These are phyloP conservation scores for Magnolia sinica DNA, from an alignment of 164 flowering plant species.

Conservation along the genomic window DNA sequence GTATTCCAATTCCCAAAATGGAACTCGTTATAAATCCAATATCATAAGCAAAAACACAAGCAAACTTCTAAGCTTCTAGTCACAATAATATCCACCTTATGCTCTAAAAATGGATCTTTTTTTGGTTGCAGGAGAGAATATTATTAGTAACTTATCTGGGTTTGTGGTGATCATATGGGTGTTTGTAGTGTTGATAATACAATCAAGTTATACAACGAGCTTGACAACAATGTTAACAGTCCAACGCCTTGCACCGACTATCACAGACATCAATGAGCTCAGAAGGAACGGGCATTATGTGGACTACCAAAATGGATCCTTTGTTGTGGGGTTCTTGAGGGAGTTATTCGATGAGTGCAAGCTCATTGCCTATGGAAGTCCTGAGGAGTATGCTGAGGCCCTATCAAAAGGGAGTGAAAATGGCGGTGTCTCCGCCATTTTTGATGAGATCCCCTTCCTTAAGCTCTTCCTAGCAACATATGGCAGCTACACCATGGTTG, in stretches of 20 bases:
- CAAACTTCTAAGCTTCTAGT: too few relatives aligned
- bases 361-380: constrained; percentile 20
- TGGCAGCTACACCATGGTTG: constrained; percentile 26
- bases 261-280: constrained; percentile 28
- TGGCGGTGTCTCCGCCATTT: constrained; percentile 40
- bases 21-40: too few relatives aligned
- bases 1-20: too few relatives aligned
- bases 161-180: constrained; percentile 48
- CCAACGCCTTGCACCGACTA: constrained; percentile 36
- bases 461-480: constrained; percentile 26
- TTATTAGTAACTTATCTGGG: constrained; percentile 34
- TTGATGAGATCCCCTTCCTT: constrained; percentile 45
- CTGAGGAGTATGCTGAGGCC: constrained; percentile 21
- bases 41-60: too few relatives aligned
- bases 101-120: background rate
- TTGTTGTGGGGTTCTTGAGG: constrained; percentile 27
- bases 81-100: too few relatives aligned
- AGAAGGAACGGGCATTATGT: constrained; percentile 28
- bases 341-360: constrained; percentile 21
- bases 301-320: constrained; percentile 37
- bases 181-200: constrained; percentile 42
- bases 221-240: constrained; percentile 42
- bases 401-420: constrained; percentile 31
- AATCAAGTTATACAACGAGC: constrained; percentile 46
- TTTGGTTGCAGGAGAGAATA: constrained; percentile 32